A percentile compares a stretch with the other conserved stretches of the same genome.
These are phyloP conservation scores for Pythium aristosporum DNA, from an alignment of 352 stramenopile genomes.

Conservation along the genomic window DNA sequence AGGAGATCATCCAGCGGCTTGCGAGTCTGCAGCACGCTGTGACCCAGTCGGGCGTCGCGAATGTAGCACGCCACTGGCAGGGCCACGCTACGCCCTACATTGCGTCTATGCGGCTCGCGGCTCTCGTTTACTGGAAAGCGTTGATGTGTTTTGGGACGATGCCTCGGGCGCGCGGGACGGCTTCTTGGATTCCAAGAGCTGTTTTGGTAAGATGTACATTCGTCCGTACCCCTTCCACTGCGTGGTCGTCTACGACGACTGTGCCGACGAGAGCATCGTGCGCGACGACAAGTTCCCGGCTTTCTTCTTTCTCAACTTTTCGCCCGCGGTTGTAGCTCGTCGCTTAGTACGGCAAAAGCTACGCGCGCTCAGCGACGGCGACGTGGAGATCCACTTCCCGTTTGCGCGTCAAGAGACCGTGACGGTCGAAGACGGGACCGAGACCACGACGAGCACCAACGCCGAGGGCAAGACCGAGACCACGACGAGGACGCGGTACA, in stretches of 20 bases:
- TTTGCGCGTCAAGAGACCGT: conserved; percentile 2
- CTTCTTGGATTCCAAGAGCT: conserved; percentile 31
- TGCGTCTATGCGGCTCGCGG: background rate
- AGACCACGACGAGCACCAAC: no score
- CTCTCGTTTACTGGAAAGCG: conserved; percentile 13
- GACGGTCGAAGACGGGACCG: no score
- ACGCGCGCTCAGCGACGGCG: conserved; percentile 23
- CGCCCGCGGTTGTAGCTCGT: conserved; percentile 23
- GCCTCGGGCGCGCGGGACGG: no score
- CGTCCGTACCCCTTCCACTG: conserved; percentile 44
- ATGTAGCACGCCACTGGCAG: no score
- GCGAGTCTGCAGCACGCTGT: conserved; percentile 22
- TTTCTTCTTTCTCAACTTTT: conserved; percentile 39
- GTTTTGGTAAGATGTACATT: background rate
- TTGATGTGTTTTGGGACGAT: background rate
- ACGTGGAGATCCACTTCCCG: conserved; percentile 3
- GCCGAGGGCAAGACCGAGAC: no score
- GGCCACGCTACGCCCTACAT: conserved; percentile 15
- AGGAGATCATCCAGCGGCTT: conserved; percentile 13
- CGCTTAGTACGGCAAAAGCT: conserved; percentile 35
- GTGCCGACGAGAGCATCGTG: conserved; percentile 26
- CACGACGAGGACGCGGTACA: no score
- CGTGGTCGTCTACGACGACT: conserved; percentile 40
- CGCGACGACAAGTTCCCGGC: conserved; percentile 27
- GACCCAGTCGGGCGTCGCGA: no score